phyloP scores from a whole-genome alignment of 2,329 filamentous ascomycete genomes.

The Calonectria crousiana region DNA sequence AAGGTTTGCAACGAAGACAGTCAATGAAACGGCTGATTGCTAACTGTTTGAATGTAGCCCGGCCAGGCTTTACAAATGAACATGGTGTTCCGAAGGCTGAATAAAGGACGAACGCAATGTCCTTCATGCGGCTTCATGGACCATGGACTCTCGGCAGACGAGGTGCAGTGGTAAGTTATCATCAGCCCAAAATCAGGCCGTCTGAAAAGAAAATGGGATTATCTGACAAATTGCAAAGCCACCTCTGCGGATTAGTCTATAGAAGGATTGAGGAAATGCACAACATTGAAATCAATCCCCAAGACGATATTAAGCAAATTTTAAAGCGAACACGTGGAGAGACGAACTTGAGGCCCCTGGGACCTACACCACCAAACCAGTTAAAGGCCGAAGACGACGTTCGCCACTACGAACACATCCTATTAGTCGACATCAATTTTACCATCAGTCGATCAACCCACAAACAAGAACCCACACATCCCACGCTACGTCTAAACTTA shows the following conservation, averaged over 20 bases:
- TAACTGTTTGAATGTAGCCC: background rate
- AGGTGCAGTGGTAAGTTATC: too few species aligned
- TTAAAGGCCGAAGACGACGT: background rate
- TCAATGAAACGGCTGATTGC: too few species aligned
- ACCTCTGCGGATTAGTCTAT: background rate
- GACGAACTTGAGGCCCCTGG: too few species aligned
- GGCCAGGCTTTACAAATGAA: background rate
- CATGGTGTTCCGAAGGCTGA: background rate
- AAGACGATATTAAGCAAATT: background rate
- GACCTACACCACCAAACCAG: background rate
- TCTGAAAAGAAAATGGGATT: too few species aligned
- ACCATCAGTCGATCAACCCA: background rate
- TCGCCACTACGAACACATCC: background rate
- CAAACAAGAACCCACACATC: background rate
- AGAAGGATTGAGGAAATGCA: background rate
- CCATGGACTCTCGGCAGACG: too few species aligned
- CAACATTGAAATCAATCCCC: background rate
- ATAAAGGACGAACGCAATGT: too few species aligned
- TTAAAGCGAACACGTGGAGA: background rate
- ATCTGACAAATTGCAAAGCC: too few species aligned
- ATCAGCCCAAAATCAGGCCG: too few species aligned
- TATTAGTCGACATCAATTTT: background rate
- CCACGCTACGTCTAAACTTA: background rate
- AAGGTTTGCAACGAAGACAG: background rate
- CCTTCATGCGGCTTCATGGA: too few species aligned